Evolutionary conservation across 2,329 filamentous ascomycete species (phyloP), one percentile per base, ranked within the genome.

Genomic region (Fonsecaea nubica): DNA sequence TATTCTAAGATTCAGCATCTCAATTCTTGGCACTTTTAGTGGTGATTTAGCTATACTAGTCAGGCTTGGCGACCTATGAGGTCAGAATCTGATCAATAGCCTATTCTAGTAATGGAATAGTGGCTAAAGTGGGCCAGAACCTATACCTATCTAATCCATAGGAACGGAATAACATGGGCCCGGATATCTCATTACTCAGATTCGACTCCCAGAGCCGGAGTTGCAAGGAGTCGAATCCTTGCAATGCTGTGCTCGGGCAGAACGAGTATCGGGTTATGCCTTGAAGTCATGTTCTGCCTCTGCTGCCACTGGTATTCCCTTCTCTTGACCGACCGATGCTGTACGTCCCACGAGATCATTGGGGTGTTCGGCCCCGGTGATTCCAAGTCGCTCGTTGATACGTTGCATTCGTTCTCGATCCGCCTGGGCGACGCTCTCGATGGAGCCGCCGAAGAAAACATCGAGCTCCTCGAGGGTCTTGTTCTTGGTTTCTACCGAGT

Each of bases 381-480:
- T 40, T 15, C 38, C 38, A 40, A 40, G 38, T 40, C 38, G 13
- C 38, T 40, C 38, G 15, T 40, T 40, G 38, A 40, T 40, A 4
- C 38, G 38, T 40, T 40, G 38, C 38, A 40, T 40, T n/a, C 38
- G 38, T 3, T 40, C 38, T 13, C 38, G 38, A 40, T 40, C 38
- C 2, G 38, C 38, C 38, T 40, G 38, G 38, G 38, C 38, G 38
- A 40, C 38, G 13, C 38, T 40, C 4, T 40, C 38, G 38, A 40
- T 15, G 38, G 38, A 15, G 53, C 33, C 53, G 12, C 53, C 53
- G 33, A 55, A 55, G 53, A 33, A 30, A 1, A 55, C 30, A 10
- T 30, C 53, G 32, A 55, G 25, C 53, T 55, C 53, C 53, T 55
- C 53, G 12, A 55, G 53, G 53, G 53, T 55, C 21, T 32, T n/a